Percentiles rank a stretch among this genome's conserved stretches.
phyloP scores from a whole-genome alignment of 2,329 filamentous ascomycete species.

The Arthrobotrys iridis region DNA sequence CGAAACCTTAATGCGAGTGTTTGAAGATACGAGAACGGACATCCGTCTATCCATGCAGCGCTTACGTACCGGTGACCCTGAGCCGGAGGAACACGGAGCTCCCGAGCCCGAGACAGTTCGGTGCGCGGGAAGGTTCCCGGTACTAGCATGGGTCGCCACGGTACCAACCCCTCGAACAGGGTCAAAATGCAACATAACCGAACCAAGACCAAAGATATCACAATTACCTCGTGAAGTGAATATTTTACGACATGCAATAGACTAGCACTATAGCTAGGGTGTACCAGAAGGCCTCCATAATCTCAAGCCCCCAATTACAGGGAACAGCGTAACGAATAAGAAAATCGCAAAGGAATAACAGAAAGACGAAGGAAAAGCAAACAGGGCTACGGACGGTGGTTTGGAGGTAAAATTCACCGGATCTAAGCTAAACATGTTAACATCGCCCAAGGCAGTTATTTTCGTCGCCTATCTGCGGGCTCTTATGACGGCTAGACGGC shows the following conservation, averaged over 20 bases:
- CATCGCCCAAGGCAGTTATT: not conserved
- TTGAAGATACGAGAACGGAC: constrained; percentile 9
- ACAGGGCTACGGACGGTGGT: not conserved
- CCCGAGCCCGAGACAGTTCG: not conserved
- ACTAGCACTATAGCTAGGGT: constrained; percentile 3
- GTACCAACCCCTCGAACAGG: not conserved
- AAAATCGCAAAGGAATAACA: not conserved
- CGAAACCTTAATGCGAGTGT: not conserved
- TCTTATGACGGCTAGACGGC: constrained; percentile 3
- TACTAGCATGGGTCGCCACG: not conserved
- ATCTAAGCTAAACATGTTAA: not conserved
- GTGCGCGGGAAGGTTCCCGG: not conserved
- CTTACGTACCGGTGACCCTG: not conserved
- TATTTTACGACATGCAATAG: not conserved
- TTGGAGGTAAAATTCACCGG: not conserved
- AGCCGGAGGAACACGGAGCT: not conserved
- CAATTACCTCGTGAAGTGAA: constrained; percentile 5
- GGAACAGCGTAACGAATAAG: constrained; percentile 9
- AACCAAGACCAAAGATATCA: not conserved
- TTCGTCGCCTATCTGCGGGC: not conserved
- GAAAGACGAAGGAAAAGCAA: constrained; percentile 11
- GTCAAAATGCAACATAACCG: constrained; percentile 17
- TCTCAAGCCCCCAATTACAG: constrained; percentile 1
- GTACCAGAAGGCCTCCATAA: not conserved
- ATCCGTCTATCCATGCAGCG: not conserved